Evolutionary conservation across 2,329 filamentous ascomycete species (phyloP).

Genomic region (Graphium sp.): DNA sequence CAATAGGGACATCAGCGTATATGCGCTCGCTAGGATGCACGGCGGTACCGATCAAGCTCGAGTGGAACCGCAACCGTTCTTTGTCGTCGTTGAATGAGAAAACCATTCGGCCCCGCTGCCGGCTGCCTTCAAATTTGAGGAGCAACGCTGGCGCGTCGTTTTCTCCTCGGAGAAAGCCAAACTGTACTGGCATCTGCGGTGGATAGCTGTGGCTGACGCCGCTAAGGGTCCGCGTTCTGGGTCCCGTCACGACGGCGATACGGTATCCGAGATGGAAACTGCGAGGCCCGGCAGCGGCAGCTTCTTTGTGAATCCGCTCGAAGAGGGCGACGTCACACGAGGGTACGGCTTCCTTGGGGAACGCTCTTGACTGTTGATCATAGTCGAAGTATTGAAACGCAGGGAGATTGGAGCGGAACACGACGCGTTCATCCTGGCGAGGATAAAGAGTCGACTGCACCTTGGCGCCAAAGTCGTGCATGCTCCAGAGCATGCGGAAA

Average conservation of each 20-base stretch:
- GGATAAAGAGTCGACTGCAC: conserved; percentile 56
- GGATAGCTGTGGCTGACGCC: conserved; percentile 55
- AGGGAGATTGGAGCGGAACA: conserved; percentile 53
- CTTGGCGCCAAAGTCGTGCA: conserved; percentile 71
- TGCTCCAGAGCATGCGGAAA: conserved; percentile 62
- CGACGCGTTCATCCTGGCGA: conserved; percentile 49
- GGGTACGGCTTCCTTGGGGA: conserved; percentile 57
- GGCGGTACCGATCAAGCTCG: conserved; percentile 55
- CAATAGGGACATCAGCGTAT: conserved; percentile 51
- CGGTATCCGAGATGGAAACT: conserved; percentile 66
- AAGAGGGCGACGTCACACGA: conserved; percentile 62
- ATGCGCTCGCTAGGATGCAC: conserved; percentile 51
- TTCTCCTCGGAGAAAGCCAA: conserved; percentile 60
- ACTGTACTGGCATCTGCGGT: conserved; percentile 53
- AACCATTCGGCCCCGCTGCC: conserved; percentile 53
- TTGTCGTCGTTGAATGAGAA: conserved; percentile 61
- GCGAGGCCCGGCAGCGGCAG: conserved; percentile 55
- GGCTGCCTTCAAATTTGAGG: conserved; percentile 51
- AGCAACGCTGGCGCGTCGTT: conserved; percentile 52
- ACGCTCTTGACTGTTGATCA: conserved; percentile 49
- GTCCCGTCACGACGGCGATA: conserved; percentile 60
- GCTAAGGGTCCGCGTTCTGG: conserved; percentile 61
- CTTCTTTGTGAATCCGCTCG: conserved; percentile 50
- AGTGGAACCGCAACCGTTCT: conserved; percentile 55
- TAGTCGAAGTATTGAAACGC: conserved; percentile 72